Conservation (phyloP, 441 rosid species). For the Cnidoscolus chayamansa region DNA sequence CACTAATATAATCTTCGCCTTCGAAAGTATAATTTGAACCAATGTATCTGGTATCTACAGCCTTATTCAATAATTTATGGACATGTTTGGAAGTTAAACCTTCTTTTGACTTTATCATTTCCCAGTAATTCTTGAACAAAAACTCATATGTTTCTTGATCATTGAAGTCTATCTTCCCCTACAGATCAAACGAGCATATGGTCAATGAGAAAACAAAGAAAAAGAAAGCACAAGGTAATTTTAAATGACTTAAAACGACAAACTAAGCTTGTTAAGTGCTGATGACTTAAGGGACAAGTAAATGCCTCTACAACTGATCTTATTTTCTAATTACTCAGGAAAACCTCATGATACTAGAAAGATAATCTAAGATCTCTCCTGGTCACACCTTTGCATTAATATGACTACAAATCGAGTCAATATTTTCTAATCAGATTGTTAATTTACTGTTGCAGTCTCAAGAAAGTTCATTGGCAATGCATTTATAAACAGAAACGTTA, state of each 20-base stretch:
- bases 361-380: not conserved
- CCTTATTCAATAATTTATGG: conserved; percentile 13
- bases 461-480: not conserved
- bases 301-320: not conserved
- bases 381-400: not conserved
- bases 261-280: not conserved
- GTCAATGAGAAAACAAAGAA: not conserved
- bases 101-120: conserved; percentile 34
- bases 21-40: conserved; percentile 17
- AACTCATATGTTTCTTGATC: conserved; percentile 32
- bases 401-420: not conserved
- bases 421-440: not conserved
- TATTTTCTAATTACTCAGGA: not conserved
- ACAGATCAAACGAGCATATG: conserved; percentile 12
- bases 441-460: not conserved
- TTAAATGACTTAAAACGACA: not conserved
- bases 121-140: conserved; percentile 40
- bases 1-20: conserved; percentile 16
- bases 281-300: not conserved
- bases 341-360: not conserved
- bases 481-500: not conserved
- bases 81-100: conserved; percentile 33
- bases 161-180: conserved; percentile 37
- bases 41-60: conserved; percentile 5
- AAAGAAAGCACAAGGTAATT: not conserved